Base-by-base conservation (phyloP, 2,329 filamentous ascomycete species). In the Cladosporium sp. region DNA sequence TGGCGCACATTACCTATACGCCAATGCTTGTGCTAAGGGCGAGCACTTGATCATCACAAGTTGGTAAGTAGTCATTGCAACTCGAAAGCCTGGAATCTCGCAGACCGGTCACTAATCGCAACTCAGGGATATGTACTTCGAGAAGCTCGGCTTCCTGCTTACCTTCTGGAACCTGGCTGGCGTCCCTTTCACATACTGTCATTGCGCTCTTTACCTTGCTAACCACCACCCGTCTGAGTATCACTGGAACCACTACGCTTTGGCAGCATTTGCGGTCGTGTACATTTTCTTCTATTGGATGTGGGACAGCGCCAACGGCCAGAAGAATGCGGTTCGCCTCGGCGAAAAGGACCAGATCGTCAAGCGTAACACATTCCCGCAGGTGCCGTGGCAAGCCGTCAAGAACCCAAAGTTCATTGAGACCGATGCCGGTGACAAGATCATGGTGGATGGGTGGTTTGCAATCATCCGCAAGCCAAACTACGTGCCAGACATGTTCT, bases 101-200 rank as follows among this genome's bases (percentile, higher is more conserved):
- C 12, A 12, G 1, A 25, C 15, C 17, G 12, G 12, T 13, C 3
- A 8, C 47, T 50, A n/a, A 50, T 12, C 12, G 19, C 4, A 28
- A n/a, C 20, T 17, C 48, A 96, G 91, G 85, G 91, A 96, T 68
- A 96, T 96, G 88, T 96, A 95, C 79, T 93, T 91, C 68, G 91
- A 96, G 80, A 96, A 96, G 77, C 92, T 90, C 83, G 91, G 91
- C 52, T 96, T 96, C 79, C 96, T 96, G 91, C 83, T 96, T 64
- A 95, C 94, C 74, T 96, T 96, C 83, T 96, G 91, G 91, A 96
- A 96, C 75, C 80, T 96, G 71, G 91, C 91, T 47, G 91, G 91
- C 63, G 91, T 96, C 22, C 91, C 91, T 12, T 81, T 96, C 56
- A 91, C 86, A 56, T 96, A 96, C 81, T 95, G 91, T 78, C 91